Evolutionary conservation across 257 asterid species (phyloP).

Genomic region (Solanum virginianum): DNA sequence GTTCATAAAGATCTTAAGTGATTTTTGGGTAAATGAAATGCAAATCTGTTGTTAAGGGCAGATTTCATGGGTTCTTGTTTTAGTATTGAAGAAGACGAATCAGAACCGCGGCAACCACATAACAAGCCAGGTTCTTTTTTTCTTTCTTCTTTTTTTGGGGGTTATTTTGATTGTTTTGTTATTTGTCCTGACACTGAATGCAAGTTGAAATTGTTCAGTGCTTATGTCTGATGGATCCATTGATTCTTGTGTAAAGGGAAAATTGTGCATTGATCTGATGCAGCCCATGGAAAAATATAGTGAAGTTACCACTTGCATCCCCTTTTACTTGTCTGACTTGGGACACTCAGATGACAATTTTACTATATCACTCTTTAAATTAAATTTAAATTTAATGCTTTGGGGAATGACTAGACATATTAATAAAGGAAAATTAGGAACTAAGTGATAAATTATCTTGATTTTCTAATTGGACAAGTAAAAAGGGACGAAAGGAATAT

Average conservation of each 20-base stretch:
- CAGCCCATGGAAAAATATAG: neutral
- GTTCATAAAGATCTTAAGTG: conserved; percentile 2
- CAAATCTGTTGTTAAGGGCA: conserved; percentile 25
- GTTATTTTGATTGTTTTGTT: neutral
- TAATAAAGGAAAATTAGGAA: too few relatives aligned
- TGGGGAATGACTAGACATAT: too few relatives aligned
- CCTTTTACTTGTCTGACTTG: neutral
- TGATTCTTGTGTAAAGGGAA: neutral
- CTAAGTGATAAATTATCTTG: neutral
- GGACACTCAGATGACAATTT: neutral
- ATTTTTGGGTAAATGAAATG: conserved; percentile 15
- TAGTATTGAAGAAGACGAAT: conserved; percentile 54
- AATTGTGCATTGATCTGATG: neutral
- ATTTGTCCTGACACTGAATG: neutral
- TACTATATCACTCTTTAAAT: neutral
- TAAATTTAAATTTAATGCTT: too few relatives aligned
- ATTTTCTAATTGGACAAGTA: neutral
- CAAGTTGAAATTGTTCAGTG: neutral
- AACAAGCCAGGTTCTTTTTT: conserved; percentile 21
- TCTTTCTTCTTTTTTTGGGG: neutral
- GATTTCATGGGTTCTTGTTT: conserved; percentile 67
- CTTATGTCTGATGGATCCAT: neutral
- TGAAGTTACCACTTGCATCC: neutral
- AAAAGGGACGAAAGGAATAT: neutral
- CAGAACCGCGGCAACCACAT: conserved; percentile 13